Base-by-base conservation (phyloP, 179 eudicot genomes). In the Drosera spatulata region DNA sequence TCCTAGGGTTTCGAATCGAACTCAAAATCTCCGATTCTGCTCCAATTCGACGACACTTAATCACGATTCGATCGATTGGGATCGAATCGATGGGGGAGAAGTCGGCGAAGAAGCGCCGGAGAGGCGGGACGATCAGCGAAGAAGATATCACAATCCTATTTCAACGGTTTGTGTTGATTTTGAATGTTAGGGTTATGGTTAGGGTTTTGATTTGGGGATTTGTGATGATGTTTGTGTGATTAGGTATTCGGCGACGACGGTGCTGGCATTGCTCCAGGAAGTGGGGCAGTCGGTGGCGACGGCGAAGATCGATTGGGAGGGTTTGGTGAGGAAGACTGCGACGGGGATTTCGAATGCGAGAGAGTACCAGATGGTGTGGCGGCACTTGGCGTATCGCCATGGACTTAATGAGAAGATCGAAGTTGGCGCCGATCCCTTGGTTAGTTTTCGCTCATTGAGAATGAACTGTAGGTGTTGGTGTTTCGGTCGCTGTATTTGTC, bases 361-460 rank as follows among this genome's bases (percentile, higher is more conserved):
- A 63, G 98, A 91, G 66, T 84, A 80, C 64, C 98, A 88, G 65
- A 77, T 79, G 84, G 61, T 91, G 46, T 91, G 98, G 98, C 96
- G 95, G 33, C 95, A 86, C 76, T 64, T 91, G 53, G 96, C 98
- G 0, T 91, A 91, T 68, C 75, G 84, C 1, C 74, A 84, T 46
- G 44, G 72, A 37, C 57, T 90, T 59, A 10, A 61, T 3, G 93
- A 82, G 42, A 69, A 58, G 56, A 50, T 78, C 47, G 85, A 78
- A 22, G 58, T 71, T 48, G 81, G 50, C 39, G 80, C 68, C 41
- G 71, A 67, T 44, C 82, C 85, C 70, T 33, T 72, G 81, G 88
- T 87, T 7, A 69, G 74, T 22, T 5, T 48, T 64, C 47, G 44
- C 41, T 48, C 55, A 38, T 55, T 55, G 13, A 63, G 38, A 40